phyloP scores from a whole-genome alignment of 805 yeast species.

The Ogataea glucozyma region DNA sequence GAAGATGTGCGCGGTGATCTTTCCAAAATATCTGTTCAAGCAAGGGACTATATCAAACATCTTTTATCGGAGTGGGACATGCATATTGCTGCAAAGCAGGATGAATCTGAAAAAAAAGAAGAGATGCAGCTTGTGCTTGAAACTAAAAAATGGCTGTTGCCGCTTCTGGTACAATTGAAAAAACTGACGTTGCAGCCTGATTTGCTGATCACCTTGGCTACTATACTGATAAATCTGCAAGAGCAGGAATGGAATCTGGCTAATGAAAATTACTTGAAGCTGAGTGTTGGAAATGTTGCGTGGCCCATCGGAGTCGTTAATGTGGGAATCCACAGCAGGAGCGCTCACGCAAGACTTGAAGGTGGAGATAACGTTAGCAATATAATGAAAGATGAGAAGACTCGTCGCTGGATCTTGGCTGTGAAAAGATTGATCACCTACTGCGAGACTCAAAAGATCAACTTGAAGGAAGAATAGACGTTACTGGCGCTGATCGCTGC shows the following conservation, averaged over 20 bases:
- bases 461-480: neutral
- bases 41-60: constrained; percentile 49
- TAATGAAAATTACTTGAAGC: constrained; percentile 66
- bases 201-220: constrained; percentile 54
- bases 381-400: constrained; percentile 75
- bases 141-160: constrained; percentile 50
- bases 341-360: constrained; percentile 57
- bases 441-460: constrained; percentile 30
- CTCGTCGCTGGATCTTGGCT: constrained; percentile 75
- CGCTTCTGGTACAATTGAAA: constrained; percentile 56
- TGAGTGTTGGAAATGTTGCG: constrained; percentile 84
- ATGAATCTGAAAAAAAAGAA: constrained; percentile 17
- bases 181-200: constrained; percentile 40
- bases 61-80: constrained; percentile 43
- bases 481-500: neutral
- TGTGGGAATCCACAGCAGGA: constrained; percentile 78
- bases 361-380: constrained; percentile 50
- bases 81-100: constrained; percentile 11
- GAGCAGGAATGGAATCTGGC: constrained; percentile 50
- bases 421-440: constrained; percentile 73
- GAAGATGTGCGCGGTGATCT: constrained; percentile 37
- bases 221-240: constrained; percentile 65
- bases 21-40: constrained; percentile 39
- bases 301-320: constrained; percentile 89
- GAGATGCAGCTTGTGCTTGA: constrained; percentile 38